Evolutionary conservation across 129 eudicot species (phyloP), one percentile per base, ranked within the genome.

Genomic region (Flaveria linearis): DNA sequence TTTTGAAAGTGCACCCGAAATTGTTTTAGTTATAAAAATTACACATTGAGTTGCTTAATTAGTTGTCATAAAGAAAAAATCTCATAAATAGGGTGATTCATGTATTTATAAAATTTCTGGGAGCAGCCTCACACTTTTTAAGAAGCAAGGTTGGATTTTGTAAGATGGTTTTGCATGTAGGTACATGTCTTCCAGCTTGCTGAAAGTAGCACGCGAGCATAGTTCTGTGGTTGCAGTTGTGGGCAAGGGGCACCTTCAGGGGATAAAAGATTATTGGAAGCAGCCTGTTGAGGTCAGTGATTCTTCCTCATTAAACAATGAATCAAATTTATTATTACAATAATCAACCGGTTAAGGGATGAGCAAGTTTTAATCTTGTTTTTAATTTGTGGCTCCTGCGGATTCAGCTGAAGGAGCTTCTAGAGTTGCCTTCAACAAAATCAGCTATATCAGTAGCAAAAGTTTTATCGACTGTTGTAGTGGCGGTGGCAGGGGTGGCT

Each of bases 181-280:
- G 97, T 95, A 84, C 77, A 95, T 95, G 99, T 91, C 99, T 64
- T 86, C 96, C 49, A 72, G 78, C 46, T 81, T 95, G 71, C 81
- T 95, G 39, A 86, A 79, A 86, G 85, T 89, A 80, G 99, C 99
- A 4, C 66, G 87, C 50, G 94, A 89, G 82, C 92, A 87, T 79
- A 87, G 79, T 66, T 95, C 99, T 1, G 99, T 95, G 66, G 99
- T 95, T 47, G 99, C 99, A 25, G 99, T 95, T 76, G 99, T 95
- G 25, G 99, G 99, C 22, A 95, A 89, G 79, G 99, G 99, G 45
- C 99, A 95, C 68, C 83, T 95, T 30, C 97, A 89, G 65, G 99
- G 99, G 62, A 91, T 95, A 57, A 81, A 86, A 76, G 87, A 82
- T 71, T 68, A 91, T 55, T 95, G 99, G 97, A 68, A 86, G 75